These are phyloP conservation scores for Leucocoprinus birnbaumii DNA, from an alignment of 768 basidiomycete genomes.

Conservation along the genomic window DNA sequence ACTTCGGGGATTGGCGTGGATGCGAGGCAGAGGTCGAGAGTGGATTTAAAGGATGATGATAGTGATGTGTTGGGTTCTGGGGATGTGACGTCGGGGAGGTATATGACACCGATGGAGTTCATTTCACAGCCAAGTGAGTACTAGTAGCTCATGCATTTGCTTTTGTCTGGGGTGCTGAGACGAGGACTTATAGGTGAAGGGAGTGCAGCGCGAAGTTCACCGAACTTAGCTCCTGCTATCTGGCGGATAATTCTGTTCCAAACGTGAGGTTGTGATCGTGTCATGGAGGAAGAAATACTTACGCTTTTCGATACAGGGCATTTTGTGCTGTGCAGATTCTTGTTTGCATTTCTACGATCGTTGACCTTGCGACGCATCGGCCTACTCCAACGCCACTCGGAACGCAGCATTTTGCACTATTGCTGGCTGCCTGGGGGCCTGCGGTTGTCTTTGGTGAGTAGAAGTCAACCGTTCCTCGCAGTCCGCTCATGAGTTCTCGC, in stretches of 20 bases:
- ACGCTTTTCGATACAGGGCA: slow-evolving; percentile 21
- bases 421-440: slow-evolving; percentile 61
- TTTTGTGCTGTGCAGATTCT: slow-evolving; percentile 47
- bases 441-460: slow-evolving; percentile 49
- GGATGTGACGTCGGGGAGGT: background rate
- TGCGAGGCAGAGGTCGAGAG: too few species aligned
- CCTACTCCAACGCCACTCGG: slow-evolving; percentile 51
- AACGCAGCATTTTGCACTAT: slow-evolving; percentile 60
- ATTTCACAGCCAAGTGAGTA: slow-evolving; percentile 6
- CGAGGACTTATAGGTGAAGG: slow-evolving; percentile 10
- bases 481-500: background rate
- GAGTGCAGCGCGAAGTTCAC: slow-evolving; percentile 23
- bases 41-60: slow-evolving; percentile 4
- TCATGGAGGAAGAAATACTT: background rate
- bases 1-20: too few species aligned
- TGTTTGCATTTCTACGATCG: slow-evolving; percentile 44
- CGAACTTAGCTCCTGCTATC: slow-evolving; percentile 38
- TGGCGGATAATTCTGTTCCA: slow-evolving; percentile 57
- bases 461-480: background rate
- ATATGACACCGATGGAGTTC: slow-evolving; percentile 3
- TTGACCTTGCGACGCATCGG: slow-evolving; percentile 41
- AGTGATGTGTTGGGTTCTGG: slow-evolving; percentile 4
- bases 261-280: slow-evolving; percentile 31
- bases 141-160: background rate
- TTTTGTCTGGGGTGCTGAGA: too few species aligned